Percentiles rank a stretch among this genome's conserved stretches.
These are phyloP conservation scores for Globisporangium emineosum DNA, from an alignment of 352 stramenopile genomes.

Conservation along the genomic window DNA sequence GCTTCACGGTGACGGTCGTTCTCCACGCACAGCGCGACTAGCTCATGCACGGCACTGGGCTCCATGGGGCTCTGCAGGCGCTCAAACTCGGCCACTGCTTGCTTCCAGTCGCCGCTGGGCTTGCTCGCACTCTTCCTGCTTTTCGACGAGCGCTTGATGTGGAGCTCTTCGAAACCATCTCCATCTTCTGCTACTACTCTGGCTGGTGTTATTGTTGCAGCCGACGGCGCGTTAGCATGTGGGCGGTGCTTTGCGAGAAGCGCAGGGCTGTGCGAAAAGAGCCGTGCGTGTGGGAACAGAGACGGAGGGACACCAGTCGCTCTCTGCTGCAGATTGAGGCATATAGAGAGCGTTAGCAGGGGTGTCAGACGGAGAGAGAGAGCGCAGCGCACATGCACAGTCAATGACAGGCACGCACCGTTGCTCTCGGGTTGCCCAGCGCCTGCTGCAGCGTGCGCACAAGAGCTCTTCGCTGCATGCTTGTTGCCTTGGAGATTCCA, in stretches of 20 bases:
- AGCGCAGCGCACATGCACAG: not conserved
- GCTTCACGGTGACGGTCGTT: constrained; percentile 54
- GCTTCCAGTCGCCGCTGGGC: constrained; percentile 34
- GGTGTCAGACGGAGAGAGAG: too few relatives aligned
- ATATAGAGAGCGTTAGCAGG: not conserved
- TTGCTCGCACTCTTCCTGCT: not conserved
- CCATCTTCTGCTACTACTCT: not conserved
- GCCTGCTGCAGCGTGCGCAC: constrained; percentile 10
- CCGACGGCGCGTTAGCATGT: not conserved
- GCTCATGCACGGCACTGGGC: constrained; percentile 21
- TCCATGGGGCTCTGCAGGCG: constrained; percentile 18
- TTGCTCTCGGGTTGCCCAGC: not conserved
- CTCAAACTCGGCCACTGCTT: constrained; percentile 46
- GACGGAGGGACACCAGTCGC: not conserved
- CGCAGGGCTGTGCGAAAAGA: constrained; percentile 1
- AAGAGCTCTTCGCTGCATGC: constrained; percentile 6
- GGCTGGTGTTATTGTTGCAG: not conserved
- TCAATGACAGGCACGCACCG: not conserved
- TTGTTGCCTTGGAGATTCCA: not conserved
- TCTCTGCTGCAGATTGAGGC: not conserved
- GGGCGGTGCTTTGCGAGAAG: not conserved
- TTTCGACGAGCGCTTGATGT: not conserved
- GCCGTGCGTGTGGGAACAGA: not conserved
- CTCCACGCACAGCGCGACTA: constrained; percentile 40
- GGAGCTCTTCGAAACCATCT: not conserved